phyloP scores from a whole-genome alignment of 176 grass and related monocot species.

The Cenchrus americanus region DNA sequence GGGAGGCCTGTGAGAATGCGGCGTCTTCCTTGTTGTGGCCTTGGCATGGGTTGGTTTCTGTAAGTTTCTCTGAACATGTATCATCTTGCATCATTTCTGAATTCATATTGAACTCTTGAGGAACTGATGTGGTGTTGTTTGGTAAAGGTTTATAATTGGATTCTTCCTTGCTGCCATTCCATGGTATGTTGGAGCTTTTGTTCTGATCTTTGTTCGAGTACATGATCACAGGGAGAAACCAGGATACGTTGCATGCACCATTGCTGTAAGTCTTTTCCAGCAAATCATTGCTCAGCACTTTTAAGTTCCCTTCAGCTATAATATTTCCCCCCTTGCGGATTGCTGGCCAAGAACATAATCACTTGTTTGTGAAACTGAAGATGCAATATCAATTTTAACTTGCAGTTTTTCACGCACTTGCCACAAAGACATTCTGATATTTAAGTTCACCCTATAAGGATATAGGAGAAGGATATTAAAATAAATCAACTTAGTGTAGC shows the following conservation, averaged over 20 bases:
- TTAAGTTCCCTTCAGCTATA: neutral
- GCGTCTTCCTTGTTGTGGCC: conserved; percentile 80
- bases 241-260: conserved; percentile 91
- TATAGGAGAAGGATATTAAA: conserved; percentile 7
- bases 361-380: neutral
- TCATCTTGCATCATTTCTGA: conserved; percentile 8
- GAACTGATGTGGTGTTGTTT: conserved; percentile 38
- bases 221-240: conserved; percentile 92
- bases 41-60: conserved; percentile 93
- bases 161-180: conserved; percentile 96
- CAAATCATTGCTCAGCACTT: neutral
- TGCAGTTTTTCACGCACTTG: neutral
- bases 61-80: conserved; percentile 55
- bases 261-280: conserved; percentile 73
- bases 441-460: neutral
- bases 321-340: conserved; percentile 15
- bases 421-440: neutral
- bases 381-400: neutral
- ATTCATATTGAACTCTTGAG: conserved; percentile 25
- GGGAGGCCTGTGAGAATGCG: conserved; percentile 79
- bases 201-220: conserved; percentile 77
- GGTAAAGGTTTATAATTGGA: conserved; percentile 78
- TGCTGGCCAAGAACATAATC: neutral
- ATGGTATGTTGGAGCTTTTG: conserved; percentile 94
- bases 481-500: neutral